Evolutionary conservation across 1,284 basidiomycete species (phyloP), one percentile per base, ranked within the genome.

Genomic region (Microbotryum scabiosae): DNA sequence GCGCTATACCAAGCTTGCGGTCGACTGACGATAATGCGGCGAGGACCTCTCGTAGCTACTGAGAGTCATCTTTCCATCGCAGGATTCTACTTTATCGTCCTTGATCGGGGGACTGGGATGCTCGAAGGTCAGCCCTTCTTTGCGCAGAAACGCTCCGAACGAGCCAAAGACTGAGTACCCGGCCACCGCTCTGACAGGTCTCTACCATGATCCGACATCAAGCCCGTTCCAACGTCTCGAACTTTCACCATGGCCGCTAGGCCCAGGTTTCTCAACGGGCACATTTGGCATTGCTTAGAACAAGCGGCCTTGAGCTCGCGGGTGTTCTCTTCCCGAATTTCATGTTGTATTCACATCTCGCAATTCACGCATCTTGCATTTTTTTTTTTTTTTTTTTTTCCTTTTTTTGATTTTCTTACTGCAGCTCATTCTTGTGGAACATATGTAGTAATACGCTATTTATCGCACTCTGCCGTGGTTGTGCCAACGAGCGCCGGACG

Each of bases 201-300:
- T 68, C 18, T 68, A 68, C 48, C 58, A 41, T 32, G 66, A 68
- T 32, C 66, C 64, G 2, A 25, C 51, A 25, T 59, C 66, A 3
- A 56, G 59, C 9, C 66, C 66, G 1, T 56, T 53, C 14, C 66
- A 68, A 46, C 64, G 60, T 8, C 60, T 68, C 43, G 26, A 54
- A 25, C 56, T 68, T 20, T 56, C 55, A 5, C 54, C 66, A 41
- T 41, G 36, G 36, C 14, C 36, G 36, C 36, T 16, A 41, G 36
- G 36, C 36, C 10, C 10, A 41, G 36, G 36, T 1, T 41, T 41
- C 14, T 41, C 36, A 41, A 41, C 36, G 0, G 36, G 36, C 4
- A 41, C 36, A 41, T 41, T 41, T 18, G 36, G 16, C 2, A 41
- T 41, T 41, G 36, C 36, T 41, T 41, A 41, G 36, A 18, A 41